Evolutionary conservation across 2,329 filamentous ascomycete species (phyloP).

Genomic region (Pseudogymnoascus sp.): DNA sequence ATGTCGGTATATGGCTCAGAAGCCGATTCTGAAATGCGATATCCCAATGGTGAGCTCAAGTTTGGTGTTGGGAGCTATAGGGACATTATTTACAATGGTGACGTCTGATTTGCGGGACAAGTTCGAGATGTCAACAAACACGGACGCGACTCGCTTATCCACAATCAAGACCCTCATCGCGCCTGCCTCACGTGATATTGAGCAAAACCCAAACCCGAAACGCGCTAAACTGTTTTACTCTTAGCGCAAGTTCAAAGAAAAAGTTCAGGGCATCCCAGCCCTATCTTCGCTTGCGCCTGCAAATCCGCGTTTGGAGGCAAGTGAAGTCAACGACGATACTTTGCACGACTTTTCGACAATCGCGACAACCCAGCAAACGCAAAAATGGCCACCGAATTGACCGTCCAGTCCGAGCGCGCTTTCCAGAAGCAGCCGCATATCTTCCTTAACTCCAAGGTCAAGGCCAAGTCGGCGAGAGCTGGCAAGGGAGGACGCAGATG

Average conservation of each 20-base stretch:
- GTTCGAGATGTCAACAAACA: slow-evolving; percentile 10
- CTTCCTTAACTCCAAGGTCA: slow-evolving; percentile 96
- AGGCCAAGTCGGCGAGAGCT: slow-evolving; percentile 73
- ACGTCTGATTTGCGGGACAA: slow-evolving; percentile 10
- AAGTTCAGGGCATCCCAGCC: slow-evolving; percentile 9
- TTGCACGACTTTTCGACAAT: slow-evolving; percentile 23
- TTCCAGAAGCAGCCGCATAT: slow-evolving; percentile 99
- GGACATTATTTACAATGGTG: slow-evolving; percentile 6
- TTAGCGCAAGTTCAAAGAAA: not conserved
- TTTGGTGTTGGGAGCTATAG: slow-evolving; percentile 6
- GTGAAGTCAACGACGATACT: slow-evolving; percentile 17
- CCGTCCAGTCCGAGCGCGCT: slow-evolving; percentile 99
- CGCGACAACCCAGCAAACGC: slow-evolving; percentile 24
- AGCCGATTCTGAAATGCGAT: not conserved
- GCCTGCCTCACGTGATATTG: not conserved
- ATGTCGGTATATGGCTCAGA: slow-evolving; percentile 24
- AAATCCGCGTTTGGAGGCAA: slow-evolving; percentile 8
- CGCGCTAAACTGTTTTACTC: not conserved
- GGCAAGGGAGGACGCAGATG: slow-evolving; percentile 92
- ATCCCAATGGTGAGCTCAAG: slow-evolving; percentile 4
- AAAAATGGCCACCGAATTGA: slow-evolving; percentile 92
- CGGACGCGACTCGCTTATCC: slow-evolving; percentile 10
- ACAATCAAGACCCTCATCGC: slow-evolving; percentile 6
- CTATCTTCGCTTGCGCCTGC: not conserved
- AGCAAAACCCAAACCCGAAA: not conserved